A percentile compares a stretch with the other conserved stretches of the same genome.
Evolutionary conservation across 108 stramenopile species (phyloP).

Genomic region (Cyclotella cryptica): DNA sequence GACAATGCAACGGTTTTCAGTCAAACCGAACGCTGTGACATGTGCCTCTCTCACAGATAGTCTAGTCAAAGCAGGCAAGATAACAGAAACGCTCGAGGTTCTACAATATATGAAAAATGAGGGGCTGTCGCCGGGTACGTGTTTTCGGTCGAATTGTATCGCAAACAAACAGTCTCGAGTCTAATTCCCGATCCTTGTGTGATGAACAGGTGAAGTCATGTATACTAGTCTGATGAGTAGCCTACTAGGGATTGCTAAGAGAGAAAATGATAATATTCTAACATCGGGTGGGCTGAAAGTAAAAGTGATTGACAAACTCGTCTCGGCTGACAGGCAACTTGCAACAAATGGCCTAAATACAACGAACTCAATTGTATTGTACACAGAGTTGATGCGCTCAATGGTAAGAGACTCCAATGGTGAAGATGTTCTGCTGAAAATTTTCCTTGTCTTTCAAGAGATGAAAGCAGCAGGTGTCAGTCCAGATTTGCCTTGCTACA

Average conservation of each 20-base stretch:
- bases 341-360: constrained; percentile 3
- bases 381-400: constrained; percentile 75
- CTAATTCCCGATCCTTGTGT: not conserved
- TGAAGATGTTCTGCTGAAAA: constrained; percentile 57
- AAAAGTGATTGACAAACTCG: constrained; percentile 37
- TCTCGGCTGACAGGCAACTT: constrained; percentile 7
- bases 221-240: constrained; percentile 86
- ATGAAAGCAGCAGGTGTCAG: constrained; percentile 74
- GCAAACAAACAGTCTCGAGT: not conserved
- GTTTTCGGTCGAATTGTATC: too few relatives aligned
- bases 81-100: constrained; percentile 72
- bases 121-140: constrained; percentile 60
- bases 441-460: constrained; percentile 85
- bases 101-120: constrained; percentile 84
- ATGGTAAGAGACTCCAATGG: constrained; percentile 39
- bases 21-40: constrained; percentile 80
- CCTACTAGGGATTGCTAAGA: constrained; percentile 64
- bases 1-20: constrained; percentile 77
- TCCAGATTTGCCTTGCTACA: constrained; percentile 87
- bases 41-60: constrained; percentile 82
- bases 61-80: constrained; percentile 62
- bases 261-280: constrained; percentile 53
- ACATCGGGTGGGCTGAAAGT: constrained; percentile 44
- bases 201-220: constrained; percentile 66
- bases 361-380: constrained; percentile 76